Evolutionary conservation across 23 red algal species (phyloP).

Genomic region (Gracilaria domingensis): DNA sequence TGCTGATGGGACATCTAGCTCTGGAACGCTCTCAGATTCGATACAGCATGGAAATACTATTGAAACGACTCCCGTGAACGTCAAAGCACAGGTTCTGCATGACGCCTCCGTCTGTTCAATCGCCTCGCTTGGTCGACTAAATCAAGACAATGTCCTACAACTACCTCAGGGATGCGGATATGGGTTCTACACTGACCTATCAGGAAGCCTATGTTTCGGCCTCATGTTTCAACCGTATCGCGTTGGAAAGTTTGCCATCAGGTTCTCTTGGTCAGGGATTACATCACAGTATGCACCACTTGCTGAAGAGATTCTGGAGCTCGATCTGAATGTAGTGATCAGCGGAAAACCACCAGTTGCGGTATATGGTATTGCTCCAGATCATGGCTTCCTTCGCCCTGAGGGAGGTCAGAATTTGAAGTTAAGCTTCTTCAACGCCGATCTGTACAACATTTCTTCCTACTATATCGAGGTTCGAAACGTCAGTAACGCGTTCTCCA

Average conservation of each 20-base stretch:
- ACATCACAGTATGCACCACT: constrained; percentile 25
- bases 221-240: constrained; percentile 59
- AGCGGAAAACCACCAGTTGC: constrained; percentile 65
- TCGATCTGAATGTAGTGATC: constrained; percentile 34
- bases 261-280: constrained; percentile 59
- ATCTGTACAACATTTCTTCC: constrained; percentile 22
- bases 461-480: constrained; percentile 44
- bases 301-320: constrained; percentile 33
- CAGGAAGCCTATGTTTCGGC: constrained; percentile 48
- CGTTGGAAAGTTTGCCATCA: constrained; percentile 41
- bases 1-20: constrained; percentile 28
- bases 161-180: constrained; percentile 65
- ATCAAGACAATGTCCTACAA: neutral
- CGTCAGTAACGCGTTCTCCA: constrained; percentile 37
- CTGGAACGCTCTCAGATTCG: constrained; percentile 22
- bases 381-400: constrained; percentile 49
- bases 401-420: constrained; percentile 57
- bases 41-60: constrained; percentile 34
- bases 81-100: constrained; percentile 50
- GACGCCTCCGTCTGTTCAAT: constrained; percentile 28
- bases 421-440: constrained; percentile 45
- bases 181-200: constrained; percentile 57
- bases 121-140: neutral
- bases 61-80: constrained; percentile 6
- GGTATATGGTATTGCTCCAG: constrained; percentile 36